phyloP scores from a whole-genome alignment of 352 stramenopile species.

The Globisporangium paddicum region DNA sequence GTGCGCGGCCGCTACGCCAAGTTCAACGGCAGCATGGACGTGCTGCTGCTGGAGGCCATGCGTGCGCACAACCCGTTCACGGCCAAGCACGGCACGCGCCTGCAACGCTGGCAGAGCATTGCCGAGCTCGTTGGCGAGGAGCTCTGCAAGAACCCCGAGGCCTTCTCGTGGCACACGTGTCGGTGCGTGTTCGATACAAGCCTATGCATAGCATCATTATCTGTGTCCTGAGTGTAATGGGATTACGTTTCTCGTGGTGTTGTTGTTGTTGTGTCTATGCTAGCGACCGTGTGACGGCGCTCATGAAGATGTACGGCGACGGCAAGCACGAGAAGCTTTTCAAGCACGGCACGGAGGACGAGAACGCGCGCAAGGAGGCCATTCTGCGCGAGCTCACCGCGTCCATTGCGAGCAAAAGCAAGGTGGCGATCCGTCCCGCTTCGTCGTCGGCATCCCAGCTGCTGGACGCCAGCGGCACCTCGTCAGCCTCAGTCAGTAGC shows the following conservation, averaged over 20 bases:
- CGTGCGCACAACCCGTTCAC: conserved; percentile 71
- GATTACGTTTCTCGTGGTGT: not conserved
- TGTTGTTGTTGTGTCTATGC: not conserved
- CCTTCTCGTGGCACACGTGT: conserved; percentile 84
- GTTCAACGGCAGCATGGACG: conserved; percentile 76
- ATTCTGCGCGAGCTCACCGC: conserved; percentile 62
- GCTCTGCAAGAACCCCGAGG: conserved; percentile 58
- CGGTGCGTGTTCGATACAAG: conserved; percentile 33
- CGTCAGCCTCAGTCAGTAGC: not conserved
- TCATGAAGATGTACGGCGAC: conserved; percentile 78
- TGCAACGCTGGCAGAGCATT: conserved; percentile 79
- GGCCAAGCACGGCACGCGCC: conserved; percentile 76
- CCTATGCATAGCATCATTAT: not conserved
- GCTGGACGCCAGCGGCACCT: conserved; percentile 16
- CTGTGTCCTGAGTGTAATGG: not conserved
- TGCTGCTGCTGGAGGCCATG: conserved; percentile 69
- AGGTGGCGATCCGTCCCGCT: conserved; percentile 21
- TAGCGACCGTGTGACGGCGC: conserved; percentile 67
- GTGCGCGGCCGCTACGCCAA: conserved; percentile 73
- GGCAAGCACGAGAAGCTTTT: conserved; percentile 83
- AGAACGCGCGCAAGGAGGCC: conserved; percentile 61
- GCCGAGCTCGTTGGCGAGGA: conserved; percentile 54
- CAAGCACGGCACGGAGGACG: conserved; percentile 67
- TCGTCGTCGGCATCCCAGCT: too few species aligned
- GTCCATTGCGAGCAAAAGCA: conserved; percentile 42